Base-by-base conservation (phyloP, 2,329 filamentous ascomycete species). In the Pseudocercospora ulei region DNA sequence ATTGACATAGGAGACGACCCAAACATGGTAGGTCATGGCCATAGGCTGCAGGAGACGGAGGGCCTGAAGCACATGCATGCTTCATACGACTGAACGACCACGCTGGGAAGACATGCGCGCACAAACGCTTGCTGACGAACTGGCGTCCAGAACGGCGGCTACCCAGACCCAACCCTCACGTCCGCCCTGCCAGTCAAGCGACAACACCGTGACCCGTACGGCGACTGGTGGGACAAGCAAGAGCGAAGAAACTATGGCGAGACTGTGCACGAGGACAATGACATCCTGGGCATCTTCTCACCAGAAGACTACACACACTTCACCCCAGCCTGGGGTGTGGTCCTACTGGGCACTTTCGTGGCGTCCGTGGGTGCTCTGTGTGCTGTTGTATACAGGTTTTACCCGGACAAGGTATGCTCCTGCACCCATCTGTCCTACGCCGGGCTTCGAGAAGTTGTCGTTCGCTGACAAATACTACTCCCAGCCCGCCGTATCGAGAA, bases 231-330 rank as follows among this genome's bases (percentile, higher is more conserved):
- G 84, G 88, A 98, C 66, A 82, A 86, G 64, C 90, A 98, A 68
- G 90, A 96, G 65, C 80, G 87, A 61, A 78, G 90, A 57, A 96
- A 98, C 72, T 96, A 83, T 62, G 87, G 87, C 64, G 92, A 98
- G 65, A 84, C 88, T 7, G 77, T 93, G 36, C 88, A 98, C 64
- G 92, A 98, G 65, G 90, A 98, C 64, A 82, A 95, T 64, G 92
- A 98, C 62, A 73, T 86, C 41, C 71, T 96, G 41, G 87, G 86
- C 54, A 80, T 94, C 49, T 88, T 98, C 66, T 81, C 83, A 35
- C 77, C 85, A 2, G 78, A 90, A 62, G 80, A 87, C 56, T 96
- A 98, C 68, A 90, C 78, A 39, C 88, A 90, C 71, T 74, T 76
- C 57, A 80, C 73, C 34, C 69, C 87, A 9, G 73, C 75, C 48